Percentiles rank a stretch among this genome's conserved stretches.
These are phyloP conservation scores for Cryoendolithus antarcticus DNA, from an alignment of 2,329 filamentous ascomycete genomes.

Conservation along the genomic window DNA sequence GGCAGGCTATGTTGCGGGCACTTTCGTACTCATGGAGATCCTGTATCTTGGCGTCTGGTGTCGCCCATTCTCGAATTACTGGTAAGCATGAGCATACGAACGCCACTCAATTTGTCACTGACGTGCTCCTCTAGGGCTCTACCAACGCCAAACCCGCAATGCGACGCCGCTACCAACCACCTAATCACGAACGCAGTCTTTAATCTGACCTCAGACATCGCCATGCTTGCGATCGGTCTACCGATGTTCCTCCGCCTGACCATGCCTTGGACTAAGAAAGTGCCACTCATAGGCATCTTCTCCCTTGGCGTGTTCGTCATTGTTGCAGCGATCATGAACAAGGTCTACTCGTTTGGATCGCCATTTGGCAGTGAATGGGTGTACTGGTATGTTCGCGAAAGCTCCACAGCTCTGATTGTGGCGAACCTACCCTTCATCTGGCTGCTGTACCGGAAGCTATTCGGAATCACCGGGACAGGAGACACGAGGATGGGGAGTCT, in stretches of 20 bases:
- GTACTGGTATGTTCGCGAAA: conserved; percentile 49
- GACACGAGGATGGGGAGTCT: no score
- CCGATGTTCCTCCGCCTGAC: conserved; percentile 33
- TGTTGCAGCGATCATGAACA: conserved; percentile 46
- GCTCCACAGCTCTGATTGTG: conserved; percentile 47
- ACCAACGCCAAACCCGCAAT: conserved; percentile 26
- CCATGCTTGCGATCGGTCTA: conserved; percentile 32
- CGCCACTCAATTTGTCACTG: no score
- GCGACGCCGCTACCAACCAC: conserved; percentile 26
- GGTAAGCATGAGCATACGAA: conserved; percentile 12
- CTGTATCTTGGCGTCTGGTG: conserved; percentile 30
- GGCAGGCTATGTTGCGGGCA: conserved; percentile 22
- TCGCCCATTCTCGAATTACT: conserved; percentile 26
- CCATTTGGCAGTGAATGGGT: conserved; percentile 46
- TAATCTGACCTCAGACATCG: conserved; percentile 35
- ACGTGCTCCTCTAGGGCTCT: conserved; percentile 7
- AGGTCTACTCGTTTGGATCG: conserved; percentile 47
- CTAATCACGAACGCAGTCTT: conserved; percentile 27
- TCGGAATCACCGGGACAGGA: conserved; percentile 1
- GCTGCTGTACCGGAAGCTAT: conserved; percentile 37
- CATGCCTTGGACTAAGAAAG: conserved; percentile 37
- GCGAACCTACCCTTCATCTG: conserved; percentile 50
- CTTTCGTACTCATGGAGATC: conserved; percentile 27
- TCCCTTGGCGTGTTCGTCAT: conserved; percentile 45
- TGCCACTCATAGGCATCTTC: conserved; percentile 44